These are phyloP conservation scores for Neofusicoccum ribis DNA, from an alignment of 2,329 filamentous ascomycete species.

Conservation along the genomic window DNA sequence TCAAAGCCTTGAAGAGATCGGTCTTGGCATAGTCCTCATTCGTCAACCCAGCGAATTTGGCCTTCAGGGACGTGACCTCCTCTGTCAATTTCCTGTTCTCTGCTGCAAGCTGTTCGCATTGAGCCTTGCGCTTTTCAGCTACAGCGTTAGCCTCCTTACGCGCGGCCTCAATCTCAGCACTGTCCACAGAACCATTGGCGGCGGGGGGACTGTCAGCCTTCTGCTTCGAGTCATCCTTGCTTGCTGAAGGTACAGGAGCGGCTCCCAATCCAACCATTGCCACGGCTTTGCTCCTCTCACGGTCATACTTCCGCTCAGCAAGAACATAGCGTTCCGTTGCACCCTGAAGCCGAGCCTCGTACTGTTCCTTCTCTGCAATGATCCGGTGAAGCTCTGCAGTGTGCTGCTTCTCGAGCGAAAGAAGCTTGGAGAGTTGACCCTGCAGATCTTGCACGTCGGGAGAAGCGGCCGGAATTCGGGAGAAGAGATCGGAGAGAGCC, in stretches of 20 bases:
- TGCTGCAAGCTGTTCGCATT: slow-evolving; percentile 74
- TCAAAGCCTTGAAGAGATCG: slow-evolving; percentile 90
- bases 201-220: slow-evolving; percentile 31
- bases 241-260: slow-evolving; percentile 49
- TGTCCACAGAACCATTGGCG: slow-evolving; percentile 39
- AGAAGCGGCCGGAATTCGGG: slow-evolving; percentile 50
- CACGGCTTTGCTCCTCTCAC: slow-evolving; percentile 83
- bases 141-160: slow-evolving; percentile 76
- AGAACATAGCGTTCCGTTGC: slow-evolving; percentile 91
- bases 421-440: slow-evolving; percentile 68
- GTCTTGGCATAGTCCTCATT: slow-evolving; percentile 95
- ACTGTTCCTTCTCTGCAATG: slow-evolving; percentile 75
- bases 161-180: slow-evolving; percentile 69
- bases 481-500: slow-evolving; percentile 70
- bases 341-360: slow-evolving; percentile 82
- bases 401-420: slow-evolving; percentile 81
- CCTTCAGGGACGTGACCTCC: slow-evolving; percentile 73
- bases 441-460: slow-evolving; percentile 74
- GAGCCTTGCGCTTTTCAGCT: slow-evolving; percentile 81
- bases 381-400: slow-evolving; percentile 74
- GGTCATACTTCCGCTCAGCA: slow-evolving; percentile 91
- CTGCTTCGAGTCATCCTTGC: slow-evolving; percentile 40
- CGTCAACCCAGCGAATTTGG: slow-evolving; percentile 68
- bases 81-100: slow-evolving; percentile 76
- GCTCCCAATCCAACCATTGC: slow-evolving; percentile 91